These are phyloP conservation scores for Porogramme epimiltina DNA, from an alignment of 1,284 basidiomycete species.

Conservation along the genomic window DNA sequence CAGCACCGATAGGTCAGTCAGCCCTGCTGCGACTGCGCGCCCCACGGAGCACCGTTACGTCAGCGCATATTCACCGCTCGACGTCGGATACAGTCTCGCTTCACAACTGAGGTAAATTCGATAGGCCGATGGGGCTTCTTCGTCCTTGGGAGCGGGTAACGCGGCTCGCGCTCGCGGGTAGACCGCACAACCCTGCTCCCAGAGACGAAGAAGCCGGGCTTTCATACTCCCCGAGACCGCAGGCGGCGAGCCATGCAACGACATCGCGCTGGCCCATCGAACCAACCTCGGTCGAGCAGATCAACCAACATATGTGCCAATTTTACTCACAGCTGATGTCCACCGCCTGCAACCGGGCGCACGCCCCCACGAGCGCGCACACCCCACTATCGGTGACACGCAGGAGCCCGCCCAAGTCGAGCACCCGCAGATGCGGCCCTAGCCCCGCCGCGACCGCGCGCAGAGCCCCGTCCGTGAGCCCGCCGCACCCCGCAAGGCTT, in stretches of 20 bases:
- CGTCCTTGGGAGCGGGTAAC: too few relatives aligned
- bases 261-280: too few relatives aligned
- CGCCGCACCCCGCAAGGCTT: conserved; percentile 80
- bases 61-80: background rate
- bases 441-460: conserved; percentile 67
- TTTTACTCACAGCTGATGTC: conserved; percentile 80
- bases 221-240: too few relatives aligned
- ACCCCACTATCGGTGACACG: conserved; percentile 83
- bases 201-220: too few relatives aligned
- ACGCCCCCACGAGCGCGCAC: conserved; percentile 71
- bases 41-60: background rate
- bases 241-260: too few relatives aligned
- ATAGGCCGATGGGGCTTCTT: too few relatives aligned
- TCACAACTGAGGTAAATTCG: too few relatives aligned
- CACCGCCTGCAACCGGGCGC: conserved; percentile 77
- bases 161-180: too few relatives aligned
- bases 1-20: conserved; percentile 86
- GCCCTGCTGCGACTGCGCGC: conserved; percentile 20
- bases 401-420: conserved; percentile 81
- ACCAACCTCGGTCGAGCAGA: too few relatives aligned
- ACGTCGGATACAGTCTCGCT: too few relatives aligned
- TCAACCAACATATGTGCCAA: too few relatives aligned
- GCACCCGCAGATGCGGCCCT: conserved; percentile 77
- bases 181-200: too few relatives aligned
- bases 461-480: conserved; percentile 76